Conservation (phyloP, 306 rosid genomes). For the Lathyrus tuberosus region DNA sequence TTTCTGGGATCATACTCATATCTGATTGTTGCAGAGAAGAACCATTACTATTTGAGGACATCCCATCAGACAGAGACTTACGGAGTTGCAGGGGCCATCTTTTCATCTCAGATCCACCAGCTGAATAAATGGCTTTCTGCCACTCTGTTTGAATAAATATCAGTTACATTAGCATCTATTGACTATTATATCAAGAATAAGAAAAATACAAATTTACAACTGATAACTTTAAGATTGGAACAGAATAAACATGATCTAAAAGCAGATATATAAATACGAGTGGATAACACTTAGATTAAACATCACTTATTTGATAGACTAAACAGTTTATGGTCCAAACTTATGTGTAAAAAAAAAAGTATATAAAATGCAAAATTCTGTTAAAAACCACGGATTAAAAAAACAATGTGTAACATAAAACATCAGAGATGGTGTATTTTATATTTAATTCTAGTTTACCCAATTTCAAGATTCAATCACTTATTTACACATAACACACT, state of each 20-base stretch:
- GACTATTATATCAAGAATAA: conserved; percentile 16
- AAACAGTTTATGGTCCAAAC: conserved; percentile 3
- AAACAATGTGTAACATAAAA: conserved; percentile 16
- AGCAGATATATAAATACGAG: conserved; percentile 20
- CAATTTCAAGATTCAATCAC: background rate
- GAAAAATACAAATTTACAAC: conserved; percentile 13
- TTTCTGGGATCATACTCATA: conserved; percentile 89
- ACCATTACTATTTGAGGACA: conserved; percentile 81
- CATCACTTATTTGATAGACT: too few species aligned
- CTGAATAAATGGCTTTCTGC: conserved; percentile 93
- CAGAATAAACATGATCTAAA: conserved; percentile 10
- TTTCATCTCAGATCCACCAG: conserved; percentile 95
- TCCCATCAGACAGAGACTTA: conserved; percentile 82
- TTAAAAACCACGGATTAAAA: background rate
- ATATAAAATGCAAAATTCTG: background rate
- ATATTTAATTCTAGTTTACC: conserved; percentile 4
- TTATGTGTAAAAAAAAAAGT: background rate
- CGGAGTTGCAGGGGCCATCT: conserved; percentile 94
- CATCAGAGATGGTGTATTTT: conserved; percentile 22
- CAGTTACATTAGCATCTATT: conserved; percentile 1
- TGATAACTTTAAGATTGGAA: conserved; percentile 30
- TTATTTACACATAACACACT: background rate
- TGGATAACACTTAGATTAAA: too few species aligned
- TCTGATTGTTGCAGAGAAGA: conserved; percentile 88
- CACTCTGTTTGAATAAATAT: conserved; percentile 64